Conservation (phyloP, 495 filamentous ascomycete genomes). For the Penicillium silybi region DNA sequence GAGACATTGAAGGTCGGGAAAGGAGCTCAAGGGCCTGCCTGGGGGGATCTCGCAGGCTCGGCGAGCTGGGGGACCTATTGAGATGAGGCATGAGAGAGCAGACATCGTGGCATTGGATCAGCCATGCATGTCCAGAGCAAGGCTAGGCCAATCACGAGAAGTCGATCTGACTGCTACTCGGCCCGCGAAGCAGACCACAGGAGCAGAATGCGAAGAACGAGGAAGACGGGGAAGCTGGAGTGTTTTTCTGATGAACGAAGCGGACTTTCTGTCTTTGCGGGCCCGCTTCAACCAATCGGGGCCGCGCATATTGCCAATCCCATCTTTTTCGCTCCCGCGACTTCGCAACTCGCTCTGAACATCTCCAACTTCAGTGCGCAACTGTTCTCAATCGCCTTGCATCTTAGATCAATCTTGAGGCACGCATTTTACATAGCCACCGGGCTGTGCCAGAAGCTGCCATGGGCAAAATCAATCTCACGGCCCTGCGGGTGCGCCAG, state of each 20-base stretch:
- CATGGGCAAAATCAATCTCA: constrained; percentile 72
- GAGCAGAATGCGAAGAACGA: neutral
- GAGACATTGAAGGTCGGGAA: constrained; percentile 31
- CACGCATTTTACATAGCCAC: neutral
- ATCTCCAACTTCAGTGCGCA: neutral
- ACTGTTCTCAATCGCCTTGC: neutral
- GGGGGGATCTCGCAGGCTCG: constrained; percentile 46
- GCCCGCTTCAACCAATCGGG: constrained; percentile 42
- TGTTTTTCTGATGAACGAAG: constrained; percentile 27
- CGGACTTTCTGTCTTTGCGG: constrained; percentile 36
- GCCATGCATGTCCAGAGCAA: constrained; percentile 35
- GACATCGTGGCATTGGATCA: constrained; percentile 56
- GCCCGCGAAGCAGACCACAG: constrained; percentile 9
- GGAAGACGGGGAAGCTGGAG: constrained; percentile 6
- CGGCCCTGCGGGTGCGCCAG: constrained; percentile 68
- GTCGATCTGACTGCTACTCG: constrained; percentile 11
- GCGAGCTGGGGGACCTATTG: constrained; percentile 50
- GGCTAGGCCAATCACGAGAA: constrained; percentile 18
- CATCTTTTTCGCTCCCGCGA: constrained; percentile 36
- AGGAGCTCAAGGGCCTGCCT: constrained; percentile 42
- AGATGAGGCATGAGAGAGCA: constrained; percentile 60
- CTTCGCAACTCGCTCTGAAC: constrained; percentile 3
- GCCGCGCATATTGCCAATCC: constrained; percentile 30
- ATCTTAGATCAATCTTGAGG: neutral
- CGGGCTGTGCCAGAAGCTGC: constrained; percentile 2